Conservation (phyloP, 2,329 filamentous ascomycete genomes). For the Aspergillus sp. region DNA sequence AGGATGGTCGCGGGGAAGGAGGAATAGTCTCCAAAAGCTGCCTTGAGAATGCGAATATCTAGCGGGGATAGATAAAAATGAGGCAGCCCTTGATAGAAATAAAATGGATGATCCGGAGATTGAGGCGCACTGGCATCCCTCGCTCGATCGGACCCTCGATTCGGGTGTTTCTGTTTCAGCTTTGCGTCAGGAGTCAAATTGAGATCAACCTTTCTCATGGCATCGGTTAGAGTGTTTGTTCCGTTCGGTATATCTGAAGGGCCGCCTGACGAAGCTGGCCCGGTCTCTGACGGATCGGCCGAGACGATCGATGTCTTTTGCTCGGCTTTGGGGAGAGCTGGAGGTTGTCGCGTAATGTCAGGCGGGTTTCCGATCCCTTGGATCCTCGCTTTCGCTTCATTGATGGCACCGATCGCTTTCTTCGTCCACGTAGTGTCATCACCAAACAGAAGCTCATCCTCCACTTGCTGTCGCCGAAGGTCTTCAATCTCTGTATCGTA, state of each 20-base stretch:
- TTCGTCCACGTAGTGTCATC: slow-evolving; percentile 92
- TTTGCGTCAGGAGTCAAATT: slow-evolving; percentile 14
- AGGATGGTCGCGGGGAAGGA: slow-evolving; percentile 81
- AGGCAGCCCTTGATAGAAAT: slow-evolving; percentile 82
- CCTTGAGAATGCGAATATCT: slow-evolving; percentile 88
- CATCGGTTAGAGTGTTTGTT: slow-evolving; percentile 21
- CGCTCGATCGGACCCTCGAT: slow-evolving; percentile 13
- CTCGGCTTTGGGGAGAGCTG: slow-evolving; percentile 35
- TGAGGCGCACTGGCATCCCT: slow-evolving; percentile 40
- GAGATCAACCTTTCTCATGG: slow-evolving; percentile 22
- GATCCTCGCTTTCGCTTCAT: slow-evolving; percentile 72
- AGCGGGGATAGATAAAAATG: slow-evolving; percentile 88
- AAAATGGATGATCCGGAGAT: slow-evolving; percentile 60
- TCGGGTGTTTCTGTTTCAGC: slow-evolving; percentile 23
- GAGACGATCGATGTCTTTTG: background rate
- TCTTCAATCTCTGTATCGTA: slow-evolving; percentile 76
- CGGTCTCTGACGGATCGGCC: background rate
- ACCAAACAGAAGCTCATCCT: slow-evolving; percentile 88
- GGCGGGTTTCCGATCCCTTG: slow-evolving; percentile 66
- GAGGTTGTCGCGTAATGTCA: slow-evolving; percentile 48
- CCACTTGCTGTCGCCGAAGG: slow-evolving; percentile 71
- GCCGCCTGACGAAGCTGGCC: background rate
- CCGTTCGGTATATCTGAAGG: slow-evolving; percentile 16
- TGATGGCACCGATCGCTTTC: slow-evolving; percentile 74
- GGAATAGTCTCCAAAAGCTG: slow-evolving; percentile 79